Evolutionary conservation across 768 basidiomycete species (phyloP).

Genomic region (Boletus insuetus): DNA sequence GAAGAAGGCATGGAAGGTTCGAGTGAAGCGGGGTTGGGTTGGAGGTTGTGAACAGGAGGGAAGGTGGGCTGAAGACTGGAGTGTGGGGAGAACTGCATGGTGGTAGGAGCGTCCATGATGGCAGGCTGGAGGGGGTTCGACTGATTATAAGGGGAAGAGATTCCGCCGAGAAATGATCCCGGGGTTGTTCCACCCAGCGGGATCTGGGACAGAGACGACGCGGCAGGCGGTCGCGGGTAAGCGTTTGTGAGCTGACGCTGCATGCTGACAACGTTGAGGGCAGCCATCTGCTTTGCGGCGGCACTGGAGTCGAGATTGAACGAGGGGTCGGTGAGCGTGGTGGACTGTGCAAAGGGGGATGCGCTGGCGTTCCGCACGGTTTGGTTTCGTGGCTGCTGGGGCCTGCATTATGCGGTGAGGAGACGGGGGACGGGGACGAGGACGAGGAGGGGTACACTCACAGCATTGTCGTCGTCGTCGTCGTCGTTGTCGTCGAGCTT

Average conservation of each 20-base stretch:
- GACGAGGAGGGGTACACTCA: constrained; percentile 18
- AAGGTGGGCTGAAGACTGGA: constrained; percentile 47
- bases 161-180: constrained; percentile 67
- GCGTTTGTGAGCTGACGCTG: constrained; percentile 51
- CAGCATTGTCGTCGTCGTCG: constrained; percentile 31
- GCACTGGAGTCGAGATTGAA: constrained; percentile 63
- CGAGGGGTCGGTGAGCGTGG: constrained; percentile 32
- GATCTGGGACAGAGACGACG: constrained; percentile 35
- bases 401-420: constrained; percentile 32
- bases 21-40: constrained; percentile 38
- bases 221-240: constrained; percentile 44
- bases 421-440: neutral
- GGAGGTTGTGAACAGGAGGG: constrained; percentile 34
- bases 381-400: constrained; percentile 35
- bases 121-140: constrained; percentile 35
- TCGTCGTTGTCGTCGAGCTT: constrained; percentile 18
- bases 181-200: constrained; percentile 57
- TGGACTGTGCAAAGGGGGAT: constrained; percentile 21
- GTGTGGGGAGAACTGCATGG: constrained; percentile 44
- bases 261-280: constrained; percentile 58
- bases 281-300: constrained; percentile 80
- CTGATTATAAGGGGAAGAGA: constrained; percentile 34
- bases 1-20: constrained; percentile 44
- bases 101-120: constrained; percentile 38
- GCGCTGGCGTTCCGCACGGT: constrained; percentile 13